phyloP scores from a whole-genome alignment of 768 basidiomycete species.

The Boletus pseudopeckii region DNA sequence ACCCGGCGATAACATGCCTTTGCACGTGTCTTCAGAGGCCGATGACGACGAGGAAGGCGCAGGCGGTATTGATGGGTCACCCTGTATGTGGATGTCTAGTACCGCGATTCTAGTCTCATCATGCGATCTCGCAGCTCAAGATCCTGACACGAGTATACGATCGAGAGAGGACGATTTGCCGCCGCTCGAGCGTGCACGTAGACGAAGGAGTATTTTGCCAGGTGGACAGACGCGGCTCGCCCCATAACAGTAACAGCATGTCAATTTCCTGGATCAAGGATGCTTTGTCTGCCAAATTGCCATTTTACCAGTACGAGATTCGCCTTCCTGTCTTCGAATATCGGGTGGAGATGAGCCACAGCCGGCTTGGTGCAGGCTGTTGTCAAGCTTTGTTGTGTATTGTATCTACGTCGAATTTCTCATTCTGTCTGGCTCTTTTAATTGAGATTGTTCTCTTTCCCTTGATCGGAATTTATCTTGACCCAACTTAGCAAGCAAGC shows the following conservation, averaged over 20 bases:
- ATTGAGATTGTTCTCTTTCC: background rate
- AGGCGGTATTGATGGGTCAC: slow-evolving; percentile 20
- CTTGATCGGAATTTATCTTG: background rate
- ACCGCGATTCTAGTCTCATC: slow-evolving; percentile 9
- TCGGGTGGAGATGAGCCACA: background rate
- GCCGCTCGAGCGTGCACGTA: slow-evolving; percentile 66
- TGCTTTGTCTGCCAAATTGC: background rate
- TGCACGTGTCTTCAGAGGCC: slow-evolving; percentile 24
- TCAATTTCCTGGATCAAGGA: no score
- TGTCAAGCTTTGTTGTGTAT: background rate
- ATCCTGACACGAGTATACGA: slow-evolving; percentile 23
- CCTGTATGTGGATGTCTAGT: slow-evolving; percentile 16
- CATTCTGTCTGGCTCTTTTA: background rate
- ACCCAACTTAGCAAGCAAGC: no score
- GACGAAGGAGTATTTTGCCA: slow-evolving; percentile 40
- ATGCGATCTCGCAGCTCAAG: slow-evolving; percentile 14
- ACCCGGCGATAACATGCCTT: slow-evolving; percentile 4
- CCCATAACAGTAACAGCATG: background rate
- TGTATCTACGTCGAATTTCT: background rate
- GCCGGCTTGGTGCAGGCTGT: background rate
- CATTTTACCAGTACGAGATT: background rate
- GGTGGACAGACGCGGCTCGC: slow-evolving; percentile 30
- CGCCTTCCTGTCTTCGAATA: background rate
- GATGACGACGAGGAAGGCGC: slow-evolving; percentile 33
- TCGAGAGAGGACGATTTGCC: slow-evolving; percentile 53